Evolutionary conservation across 495 filamentous ascomycete genomes (phyloP).

Genomic region (Hypoxylon rickii): DNA sequence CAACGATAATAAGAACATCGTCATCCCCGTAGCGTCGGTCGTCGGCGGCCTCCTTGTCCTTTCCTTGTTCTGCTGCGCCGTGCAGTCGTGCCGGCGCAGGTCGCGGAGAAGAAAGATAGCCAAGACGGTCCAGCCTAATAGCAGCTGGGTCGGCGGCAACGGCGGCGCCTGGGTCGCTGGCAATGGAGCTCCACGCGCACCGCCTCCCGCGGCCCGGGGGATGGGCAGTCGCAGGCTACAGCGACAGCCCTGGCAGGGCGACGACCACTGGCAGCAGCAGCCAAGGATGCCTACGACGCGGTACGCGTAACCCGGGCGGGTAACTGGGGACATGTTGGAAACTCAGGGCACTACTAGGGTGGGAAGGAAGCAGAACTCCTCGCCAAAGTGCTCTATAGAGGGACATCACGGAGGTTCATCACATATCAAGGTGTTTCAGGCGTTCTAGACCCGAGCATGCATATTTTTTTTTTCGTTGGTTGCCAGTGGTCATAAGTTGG

Average conservation of each 20-base stretch:
- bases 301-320: conserved; percentile 39
- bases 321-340: conserved; percentile 24
- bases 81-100: conserved; percentile 57
- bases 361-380: not conserved
- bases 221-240: conserved; percentile 5
- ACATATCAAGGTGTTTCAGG: conserved; percentile 31
- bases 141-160: conserved; percentile 36
- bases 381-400: conserved; percentile 9
- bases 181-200: conserved; percentile 3
- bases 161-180: conserved; percentile 13
- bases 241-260: conserved; percentile 29
- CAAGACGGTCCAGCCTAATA: conserved; percentile 27
- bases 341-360: conserved; percentile 4
- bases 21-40: conserved; percentile 72
- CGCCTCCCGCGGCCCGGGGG: conserved; percentile 15
- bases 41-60: conserved; percentile 72
- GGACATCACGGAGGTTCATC: conserved; percentile 7
- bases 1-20: conserved; percentile 68
- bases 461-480: conserved; percentile 6
- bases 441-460: conserved; percentile 16
- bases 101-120: conserved; percentile 31
- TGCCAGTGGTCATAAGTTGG: conserved; percentile 12
- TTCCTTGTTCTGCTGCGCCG: conserved; percentile 62
- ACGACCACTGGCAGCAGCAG: conserved; percentile 15
- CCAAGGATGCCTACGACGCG: conserved; percentile 25